A percentile compares a stretch with the other conserved stretches of the same genome.
Evolutionary conservation across 331 rosid species (phyloP).

Genomic region (Stylosanthes scabra): DNA sequence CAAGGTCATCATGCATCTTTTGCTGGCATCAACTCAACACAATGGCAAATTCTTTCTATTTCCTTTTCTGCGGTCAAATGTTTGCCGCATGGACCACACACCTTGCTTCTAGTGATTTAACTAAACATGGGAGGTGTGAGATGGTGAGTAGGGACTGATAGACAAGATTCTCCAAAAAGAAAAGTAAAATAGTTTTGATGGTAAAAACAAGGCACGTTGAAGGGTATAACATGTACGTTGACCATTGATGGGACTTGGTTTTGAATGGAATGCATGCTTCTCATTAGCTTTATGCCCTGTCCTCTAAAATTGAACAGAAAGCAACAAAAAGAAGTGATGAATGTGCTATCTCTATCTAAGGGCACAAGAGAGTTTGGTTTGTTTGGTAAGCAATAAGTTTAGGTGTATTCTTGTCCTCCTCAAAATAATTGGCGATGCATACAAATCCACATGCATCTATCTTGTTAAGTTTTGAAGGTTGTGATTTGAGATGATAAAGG

Average conservation of each 20-base stretch:
- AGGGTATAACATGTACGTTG: background rate
- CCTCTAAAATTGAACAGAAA: background rate
- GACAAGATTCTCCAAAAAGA: background rate
- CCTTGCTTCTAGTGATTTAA: background rate
- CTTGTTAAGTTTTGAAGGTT: background rate
- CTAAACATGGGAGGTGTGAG: conserved; percentile 5
- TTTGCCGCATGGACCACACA: conserved; percentile 2
- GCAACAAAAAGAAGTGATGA: background rate
- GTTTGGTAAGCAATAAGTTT: background rate
- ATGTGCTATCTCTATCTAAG: background rate
- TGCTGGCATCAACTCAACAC: background rate
- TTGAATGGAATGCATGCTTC: background rate
- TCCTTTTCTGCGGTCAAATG: background rate
- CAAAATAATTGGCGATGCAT: background rate
- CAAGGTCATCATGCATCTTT: conserved; percentile 6
- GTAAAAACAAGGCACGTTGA: background rate
- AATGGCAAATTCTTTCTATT: background rate
- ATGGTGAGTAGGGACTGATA: background rate
- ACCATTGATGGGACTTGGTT: background rate
- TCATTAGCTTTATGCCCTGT: no score
- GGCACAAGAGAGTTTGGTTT: background rate
- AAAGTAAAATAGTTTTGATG: background rate
- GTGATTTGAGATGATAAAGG: conserved; percentile 5
- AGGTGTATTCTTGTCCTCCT: background rate
- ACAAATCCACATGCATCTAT: background rate